A percentile compares a stretch with the other conserved stretches of the same genome.
Conservation (phyloP, 1,284 basidiomycete genomes). For the Leccinum fuscescens region DNA sequence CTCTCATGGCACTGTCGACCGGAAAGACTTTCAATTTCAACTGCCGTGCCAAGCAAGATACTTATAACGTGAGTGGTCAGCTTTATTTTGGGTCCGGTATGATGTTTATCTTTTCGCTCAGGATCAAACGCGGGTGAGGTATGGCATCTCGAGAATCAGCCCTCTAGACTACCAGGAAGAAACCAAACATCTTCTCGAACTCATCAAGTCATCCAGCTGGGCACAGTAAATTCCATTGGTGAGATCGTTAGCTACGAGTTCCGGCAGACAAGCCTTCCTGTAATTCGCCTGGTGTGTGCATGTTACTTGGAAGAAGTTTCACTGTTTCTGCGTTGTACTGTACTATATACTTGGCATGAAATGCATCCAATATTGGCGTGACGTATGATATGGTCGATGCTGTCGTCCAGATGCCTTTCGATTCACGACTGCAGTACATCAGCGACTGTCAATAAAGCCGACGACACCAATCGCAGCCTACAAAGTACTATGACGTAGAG, state of each 20-base stretch:
- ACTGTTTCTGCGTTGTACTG: background rate
- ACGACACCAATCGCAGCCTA: background rate
- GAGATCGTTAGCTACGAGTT: background rate
- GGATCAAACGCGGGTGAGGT: constrained; percentile 79
- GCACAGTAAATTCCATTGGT: constrained; percentile 27
- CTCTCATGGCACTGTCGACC: constrained; percentile 62
- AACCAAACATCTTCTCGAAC: constrained; percentile 56
- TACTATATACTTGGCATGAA: background rate
- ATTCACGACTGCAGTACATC: background rate
- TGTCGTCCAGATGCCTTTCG: background rate
- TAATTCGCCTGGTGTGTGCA: constrained; percentile 1
- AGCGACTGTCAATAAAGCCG: background rate
- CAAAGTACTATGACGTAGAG: constrained; percentile 12
- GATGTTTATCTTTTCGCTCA: constrained; percentile 33
- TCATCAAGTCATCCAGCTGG: constrained; percentile 43
- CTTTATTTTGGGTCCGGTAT: background rate
- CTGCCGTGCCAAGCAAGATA: constrained; percentile 87
- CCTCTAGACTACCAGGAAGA: constrained; percentile 76
- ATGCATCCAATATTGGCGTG: background rate
- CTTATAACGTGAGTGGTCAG: constrained; percentile 66
- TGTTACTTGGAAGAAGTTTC: background rate
- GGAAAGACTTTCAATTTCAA: constrained; percentile 81
- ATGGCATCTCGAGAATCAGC: constrained; percentile 71
- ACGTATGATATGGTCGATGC: background rate
- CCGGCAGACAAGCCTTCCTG: background rate